Evolutionary conservation across 768 basidiomycete species (phyloP).

Genomic region (Lactarius psammicola): DNA sequence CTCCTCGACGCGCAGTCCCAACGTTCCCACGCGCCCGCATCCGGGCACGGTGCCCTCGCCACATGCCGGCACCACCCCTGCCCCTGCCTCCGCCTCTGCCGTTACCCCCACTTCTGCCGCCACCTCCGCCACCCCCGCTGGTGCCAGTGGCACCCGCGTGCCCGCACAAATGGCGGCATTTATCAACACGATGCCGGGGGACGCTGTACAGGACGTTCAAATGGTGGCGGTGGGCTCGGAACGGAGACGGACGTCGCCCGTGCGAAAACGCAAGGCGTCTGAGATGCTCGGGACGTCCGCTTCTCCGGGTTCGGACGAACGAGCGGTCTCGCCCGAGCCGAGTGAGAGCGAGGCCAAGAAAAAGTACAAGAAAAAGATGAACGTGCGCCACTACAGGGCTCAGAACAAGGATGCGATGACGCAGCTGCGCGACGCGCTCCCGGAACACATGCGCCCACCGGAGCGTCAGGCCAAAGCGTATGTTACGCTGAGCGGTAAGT

Average conservation of each 20-base stretch:
- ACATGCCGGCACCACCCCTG: background rate
- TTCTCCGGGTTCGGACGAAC: slow-evolving; percentile 20
- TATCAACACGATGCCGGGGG: slow-evolving; percentile 17
- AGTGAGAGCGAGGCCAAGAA: slow-evolving; percentile 27
- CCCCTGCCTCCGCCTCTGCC: background rate
- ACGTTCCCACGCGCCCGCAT: background rate
- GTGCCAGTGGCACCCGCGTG: background rate
- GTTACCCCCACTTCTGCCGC: background rate
- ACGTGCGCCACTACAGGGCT: slow-evolving; percentile 26
- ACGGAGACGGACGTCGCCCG: slow-evolving; percentile 12
- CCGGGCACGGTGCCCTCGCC: slow-evolving; percentile 12
- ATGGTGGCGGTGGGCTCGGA: background rate
- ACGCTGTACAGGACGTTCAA: slow-evolving; percentile 4
- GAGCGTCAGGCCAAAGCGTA: slow-evolving; percentile 26
- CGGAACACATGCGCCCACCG: slow-evolving; percentile 25
- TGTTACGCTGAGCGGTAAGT: slow-evolving; percentile 24
- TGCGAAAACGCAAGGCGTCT: slow-evolving; percentile 25
- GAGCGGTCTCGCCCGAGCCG: slow-evolving; percentile 16
- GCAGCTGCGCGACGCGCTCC: slow-evolving; percentile 26
- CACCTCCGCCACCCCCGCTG: background rate
- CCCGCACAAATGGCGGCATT: slow-evolving; percentile 9
- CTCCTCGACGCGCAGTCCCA: slow-evolving; percentile 15
- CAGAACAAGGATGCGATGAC: slow-evolving; percentile 28
- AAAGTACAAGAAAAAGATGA: slow-evolving; percentile 29
- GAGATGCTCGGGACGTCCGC: slow-evolving; percentile 21